These are phyloP conservation scores for Echites panduratus DNA, from an alignment of 257 asterid species.

Conservation along the genomic window DNA sequence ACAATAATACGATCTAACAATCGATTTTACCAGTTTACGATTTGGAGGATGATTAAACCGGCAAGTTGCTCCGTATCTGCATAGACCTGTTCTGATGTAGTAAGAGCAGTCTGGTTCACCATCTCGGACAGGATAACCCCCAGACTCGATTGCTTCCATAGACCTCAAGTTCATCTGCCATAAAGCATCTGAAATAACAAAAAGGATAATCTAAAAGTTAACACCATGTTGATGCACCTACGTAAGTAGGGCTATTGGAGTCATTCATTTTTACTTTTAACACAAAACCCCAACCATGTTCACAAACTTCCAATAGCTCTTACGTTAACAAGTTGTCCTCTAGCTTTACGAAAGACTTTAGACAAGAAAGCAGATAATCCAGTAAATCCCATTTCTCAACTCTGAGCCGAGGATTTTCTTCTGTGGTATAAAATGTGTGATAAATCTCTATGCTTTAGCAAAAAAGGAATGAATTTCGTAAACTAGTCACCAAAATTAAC, in stretches of 20 bases:
- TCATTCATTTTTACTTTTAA: neutral
- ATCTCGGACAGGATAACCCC: constrained; percentile 75
- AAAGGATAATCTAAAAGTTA: constrained; percentile 8
- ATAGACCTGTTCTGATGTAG: constrained; percentile 80
- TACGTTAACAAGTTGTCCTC: neutral
- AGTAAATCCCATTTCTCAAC: neutral
- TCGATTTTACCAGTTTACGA: constrained; percentile 56
- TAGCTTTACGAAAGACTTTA: neutral
- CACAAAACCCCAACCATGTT: neutral
- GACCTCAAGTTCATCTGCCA: constrained; percentile 73
- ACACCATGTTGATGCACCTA: neutral
- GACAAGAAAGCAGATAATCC: neutral
- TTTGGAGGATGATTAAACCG: constrained; percentile 85
- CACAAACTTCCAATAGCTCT: neutral
- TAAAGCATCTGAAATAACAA: constrained; percentile 44
- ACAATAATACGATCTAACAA: constrained; percentile 7
- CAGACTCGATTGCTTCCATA: constrained; percentile 66
- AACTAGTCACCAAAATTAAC: constrained; percentile 1
- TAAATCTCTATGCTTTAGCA: neutral
- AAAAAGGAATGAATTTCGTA: neutral
- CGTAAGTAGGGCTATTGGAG: neutral
- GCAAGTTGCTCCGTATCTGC: constrained; percentile 85
- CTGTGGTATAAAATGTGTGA: neutral
- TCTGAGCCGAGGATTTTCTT: neutral
- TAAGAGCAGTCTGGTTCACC: constrained; percentile 84